Conservation (phyloP, 2,329 filamentous ascomycete genomes). For the Trichoderma lentiforme region DNA sequence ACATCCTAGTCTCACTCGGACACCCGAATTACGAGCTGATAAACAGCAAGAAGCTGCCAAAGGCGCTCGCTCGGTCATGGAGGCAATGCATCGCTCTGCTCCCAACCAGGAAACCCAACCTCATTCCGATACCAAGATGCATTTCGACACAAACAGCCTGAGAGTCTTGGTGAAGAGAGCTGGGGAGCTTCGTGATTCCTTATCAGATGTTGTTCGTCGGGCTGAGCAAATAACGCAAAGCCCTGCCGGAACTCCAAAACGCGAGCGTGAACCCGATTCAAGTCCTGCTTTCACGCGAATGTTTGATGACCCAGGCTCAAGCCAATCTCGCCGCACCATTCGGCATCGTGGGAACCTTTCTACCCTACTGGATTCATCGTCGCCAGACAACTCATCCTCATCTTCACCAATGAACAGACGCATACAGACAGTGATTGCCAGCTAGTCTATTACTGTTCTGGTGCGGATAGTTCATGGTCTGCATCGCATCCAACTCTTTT, state of each 20-base stretch:
- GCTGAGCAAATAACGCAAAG: slow-evolving; percentile 58
- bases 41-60: slow-evolving; percentile 42
- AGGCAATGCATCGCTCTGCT: slow-evolving; percentile 57
- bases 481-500: not conserved
- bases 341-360: slow-evolving; percentile 52
- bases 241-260: slow-evolving; percentile 49
- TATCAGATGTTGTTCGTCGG: slow-evolving; percentile 58
- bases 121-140: slow-evolving; percentile 45
- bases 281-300: slow-evolving; percentile 67
- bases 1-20: slow-evolving; percentile 42
- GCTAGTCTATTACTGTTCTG: slow-evolving; percentile 30
- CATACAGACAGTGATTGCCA: slow-evolving; percentile 65
- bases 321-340: slow-evolving; percentile 48
- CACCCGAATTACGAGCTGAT: slow-evolving; percentile 30
- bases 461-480: not conserved
- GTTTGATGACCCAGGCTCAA: slow-evolving; percentile 60
- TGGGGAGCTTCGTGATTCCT: slow-evolving; percentile 54
- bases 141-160: slow-evolving; percentile 67
- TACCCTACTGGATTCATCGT: slow-evolving; percentile 47
- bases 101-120: slow-evolving; percentile 37
- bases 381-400: slow-evolving; percentile 54
- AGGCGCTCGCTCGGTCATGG: slow-evolving; percentile 57
- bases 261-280: slow-evolving; percentile 47
- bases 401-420: slow-evolving; percentile 49
- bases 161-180: slow-evolving; percentile 63